Conservation (phyloP, 306 rosid species). For the Castanea sativa region DNA sequence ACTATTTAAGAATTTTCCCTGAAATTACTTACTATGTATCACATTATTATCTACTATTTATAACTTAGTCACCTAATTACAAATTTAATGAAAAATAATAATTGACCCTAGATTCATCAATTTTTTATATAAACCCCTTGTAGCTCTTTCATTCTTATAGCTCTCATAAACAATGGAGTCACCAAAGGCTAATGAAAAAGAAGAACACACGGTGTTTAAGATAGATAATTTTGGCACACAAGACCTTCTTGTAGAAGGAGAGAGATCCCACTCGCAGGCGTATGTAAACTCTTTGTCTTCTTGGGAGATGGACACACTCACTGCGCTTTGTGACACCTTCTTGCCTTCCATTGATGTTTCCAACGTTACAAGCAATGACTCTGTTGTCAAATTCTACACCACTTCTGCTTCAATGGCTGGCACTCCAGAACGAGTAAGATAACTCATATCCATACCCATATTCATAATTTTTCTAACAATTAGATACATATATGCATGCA, state of each 20-base stretch:
- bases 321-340: constrained; percentile 60
- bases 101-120: no score
- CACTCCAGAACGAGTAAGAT: constrained; percentile 51
- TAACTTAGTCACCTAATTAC: no score
- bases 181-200: neutral
- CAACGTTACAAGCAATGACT: neutral
- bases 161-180: neutral
- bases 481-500: constrained; percentile 1
- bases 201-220: constrained; percentile 21
- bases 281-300: constrained; percentile 40
- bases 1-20: no score
- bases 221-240: constrained; percentile 28
- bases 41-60: no score
- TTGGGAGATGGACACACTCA: constrained; percentile 53
- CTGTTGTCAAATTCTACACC: constrained; percentile 38
- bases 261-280: neutral
- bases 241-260: constrained; percentile 26
- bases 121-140: neutral
- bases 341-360: constrained; percentile 48
- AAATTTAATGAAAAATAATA: no score
- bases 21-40: no score
- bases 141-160: neutral
- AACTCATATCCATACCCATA: neutral
- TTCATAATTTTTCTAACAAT: neutral
- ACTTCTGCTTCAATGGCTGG: constrained; percentile 67